Percentiles rank a stretch among this genome's conserved stretches.
Conservation (phyloP, 176 grass and related monocot genomes). For the Phoenix dactylifera region DNA sequence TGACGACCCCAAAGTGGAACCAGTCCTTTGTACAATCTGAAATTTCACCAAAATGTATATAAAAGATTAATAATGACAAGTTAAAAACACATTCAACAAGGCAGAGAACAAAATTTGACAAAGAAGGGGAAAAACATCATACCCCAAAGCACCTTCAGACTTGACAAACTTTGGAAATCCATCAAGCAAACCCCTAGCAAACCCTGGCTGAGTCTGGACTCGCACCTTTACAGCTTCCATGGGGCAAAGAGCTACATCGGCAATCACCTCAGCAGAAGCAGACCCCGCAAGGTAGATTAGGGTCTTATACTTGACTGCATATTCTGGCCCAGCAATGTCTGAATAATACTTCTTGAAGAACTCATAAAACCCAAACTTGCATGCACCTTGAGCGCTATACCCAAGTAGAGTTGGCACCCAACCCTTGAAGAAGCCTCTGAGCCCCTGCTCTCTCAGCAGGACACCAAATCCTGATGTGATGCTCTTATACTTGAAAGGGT, state of each 20-base stretch:
- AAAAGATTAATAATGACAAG: too few relatives aligned
- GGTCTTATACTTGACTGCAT: slow-evolving; percentile 41
- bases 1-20: slow-evolving; percentile 86
- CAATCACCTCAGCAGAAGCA: slow-evolving; percentile 72
- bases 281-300: slow-evolving; percentile 62
- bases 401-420: slow-evolving; percentile 83
- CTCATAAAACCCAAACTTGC: slow-evolving; percentile 93
- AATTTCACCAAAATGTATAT: slow-evolving; percentile 1
- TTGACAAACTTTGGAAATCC: slow-evolving; percentile 66
- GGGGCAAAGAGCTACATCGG: slow-evolving; percentile 73
- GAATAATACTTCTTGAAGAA: slow-evolving; percentile 81
- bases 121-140: slow-evolving; percentile 23
- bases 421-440: slow-evolving; percentile 69
- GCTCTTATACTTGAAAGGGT: slow-evolving; percentile 73
- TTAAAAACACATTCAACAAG: too few relatives aligned
- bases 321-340: slow-evolving; percentile 43
- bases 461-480: slow-evolving; percentile 42
- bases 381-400: slow-evolving; percentile 72
- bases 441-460: slow-evolving; percentile 63
- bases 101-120: too few relatives aligned
- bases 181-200: slow-evolving; percentile 54
- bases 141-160: slow-evolving; percentile 81
- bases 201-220: slow-evolving; percentile 65
- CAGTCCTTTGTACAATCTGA: slow-evolving; percentile 85
- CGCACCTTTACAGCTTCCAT: slow-evolving; percentile 92